These are phyloP conservation scores for Crithidia brevicula DNA, from an alignment of 208 protist genomes.

Conservation along the genomic window DNA sequence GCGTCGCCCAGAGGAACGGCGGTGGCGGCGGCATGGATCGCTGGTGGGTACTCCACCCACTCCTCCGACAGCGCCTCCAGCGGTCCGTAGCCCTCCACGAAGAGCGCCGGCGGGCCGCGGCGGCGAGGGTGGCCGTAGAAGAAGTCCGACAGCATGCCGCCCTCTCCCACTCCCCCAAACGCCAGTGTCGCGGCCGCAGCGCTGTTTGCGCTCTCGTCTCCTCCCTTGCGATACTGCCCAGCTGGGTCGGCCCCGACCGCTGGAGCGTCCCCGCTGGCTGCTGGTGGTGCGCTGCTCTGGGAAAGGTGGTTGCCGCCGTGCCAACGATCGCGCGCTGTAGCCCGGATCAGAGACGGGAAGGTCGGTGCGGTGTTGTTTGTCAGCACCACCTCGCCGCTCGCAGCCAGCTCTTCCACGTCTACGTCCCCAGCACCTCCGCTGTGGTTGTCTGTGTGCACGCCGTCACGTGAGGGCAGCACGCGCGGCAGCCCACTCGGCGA, in stretches of 20 bases:
- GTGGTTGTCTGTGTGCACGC: background rate
- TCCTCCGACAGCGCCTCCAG: slow-evolving; percentile 35
- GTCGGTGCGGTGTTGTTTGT: slow-evolving; percentile 19
- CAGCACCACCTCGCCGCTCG: slow-evolving; percentile 16
- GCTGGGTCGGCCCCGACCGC: background rate
- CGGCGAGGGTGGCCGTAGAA: slow-evolving; percentile 26
- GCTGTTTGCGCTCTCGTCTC: background rate
- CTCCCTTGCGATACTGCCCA: background rate
- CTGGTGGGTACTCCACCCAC: slow-evolving; percentile 25
- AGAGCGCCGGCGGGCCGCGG: slow-evolving; percentile 27
- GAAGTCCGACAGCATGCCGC: slow-evolving; percentile 15
- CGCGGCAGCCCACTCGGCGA: slow-evolving; percentile 8
- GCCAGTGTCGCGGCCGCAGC: background rate
- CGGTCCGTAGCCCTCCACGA: slow-evolving; percentile 72
- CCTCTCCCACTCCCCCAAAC: background rate
- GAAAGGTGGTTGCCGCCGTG: slow-evolving; percentile 29
- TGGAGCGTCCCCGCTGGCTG: background rate
- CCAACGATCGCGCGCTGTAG: slow-evolving; percentile 35
- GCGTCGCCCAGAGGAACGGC: background rate
- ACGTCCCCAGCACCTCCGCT: background rate
- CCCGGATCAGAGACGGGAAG: slow-evolving; percentile 20
- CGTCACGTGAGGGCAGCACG: slow-evolving; percentile 1
- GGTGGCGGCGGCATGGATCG: slow-evolving; percentile 11
- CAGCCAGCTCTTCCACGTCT: slow-evolving; percentile 2
- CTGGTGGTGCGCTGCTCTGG: slow-evolving; percentile 15